Conservation (phyloP, 805 yeast species). For the Saccharomycopsis selenospora region DNA sequence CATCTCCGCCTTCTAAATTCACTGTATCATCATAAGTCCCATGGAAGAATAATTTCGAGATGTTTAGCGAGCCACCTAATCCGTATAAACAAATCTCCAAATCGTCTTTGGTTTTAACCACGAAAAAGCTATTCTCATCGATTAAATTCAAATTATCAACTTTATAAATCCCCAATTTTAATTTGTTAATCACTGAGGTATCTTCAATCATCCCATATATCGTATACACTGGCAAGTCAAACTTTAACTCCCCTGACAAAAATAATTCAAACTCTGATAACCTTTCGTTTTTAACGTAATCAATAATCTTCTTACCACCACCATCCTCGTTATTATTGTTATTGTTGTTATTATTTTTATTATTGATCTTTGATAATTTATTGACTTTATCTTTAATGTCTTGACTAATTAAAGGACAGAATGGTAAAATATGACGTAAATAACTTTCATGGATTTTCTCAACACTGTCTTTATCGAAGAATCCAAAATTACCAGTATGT, state of each 20-base stretch:
- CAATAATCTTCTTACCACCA: constrained; percentile 29
- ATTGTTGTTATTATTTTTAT: not conserved
- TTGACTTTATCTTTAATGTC: constrained; percentile 44
- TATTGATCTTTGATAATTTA: constrained; percentile 32
- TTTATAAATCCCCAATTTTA: constrained; percentile 44
- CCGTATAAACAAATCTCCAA: constrained; percentile 53
- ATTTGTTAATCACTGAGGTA: constrained; percentile 54
- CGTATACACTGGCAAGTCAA: constrained; percentile 63
- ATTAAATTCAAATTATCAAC: constrained; percentile 54
- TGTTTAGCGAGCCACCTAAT: constrained; percentile 62
- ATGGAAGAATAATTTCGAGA: constrained; percentile 60
- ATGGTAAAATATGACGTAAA: constrained; percentile 58
- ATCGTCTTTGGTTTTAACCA: constrained; percentile 36
- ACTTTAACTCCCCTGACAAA: constrained; percentile 35
- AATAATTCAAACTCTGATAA: constrained; percentile 49
- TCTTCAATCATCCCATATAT: constrained; percentile 76
- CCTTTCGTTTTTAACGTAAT: constrained; percentile 30
- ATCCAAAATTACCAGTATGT: constrained; percentile 78
- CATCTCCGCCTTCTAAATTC: constrained; percentile 14
- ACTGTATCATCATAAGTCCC: constrained; percentile 35
- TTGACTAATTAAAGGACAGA: constrained; percentile 50
- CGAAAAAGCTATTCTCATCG: constrained; percentile 48
- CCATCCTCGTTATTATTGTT: constrained; percentile 4
- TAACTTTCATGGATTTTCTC: constrained; percentile 48
- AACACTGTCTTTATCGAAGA: constrained; percentile 54